Evolutionary conservation across 768 basidiomycete species (phyloP), one percentile per base, ranked within the genome.

Genomic region (Boletus fagicola): DNA sequence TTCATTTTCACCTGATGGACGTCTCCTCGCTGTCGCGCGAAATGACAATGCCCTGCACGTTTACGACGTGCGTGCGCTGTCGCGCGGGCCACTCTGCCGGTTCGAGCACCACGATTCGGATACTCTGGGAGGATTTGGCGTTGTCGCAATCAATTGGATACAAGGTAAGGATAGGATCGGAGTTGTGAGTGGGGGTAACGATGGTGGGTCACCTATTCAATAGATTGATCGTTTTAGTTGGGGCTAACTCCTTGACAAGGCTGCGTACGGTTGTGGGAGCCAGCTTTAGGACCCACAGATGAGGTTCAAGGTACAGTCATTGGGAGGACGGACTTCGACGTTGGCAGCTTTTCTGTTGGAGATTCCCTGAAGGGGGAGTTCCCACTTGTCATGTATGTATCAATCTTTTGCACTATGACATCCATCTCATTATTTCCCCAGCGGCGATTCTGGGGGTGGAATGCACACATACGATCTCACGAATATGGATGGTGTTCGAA

Each of bases 201-300:
- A 90, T 65, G 87, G 87, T 87, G 59, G 54, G 79, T 64, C 48
- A 12, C 43, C 15, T 22, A 38, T 44, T 18, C 44, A 31, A 45
- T 20, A 5, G 7, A 22, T 43, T 16, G 15, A 38, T 39, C 42
- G 5, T 26, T 24, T 35, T 33, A 43, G 46, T 47, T 45, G 47
- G 16, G 20, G 15, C 48, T 68, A 36, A 59, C 30, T 30, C 42
- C 44, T 35, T 57, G 43, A 44, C 42, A 64, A 88, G 87, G 87
- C n/a, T 87, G 85, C 64, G 79, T 90, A 11, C 77, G 87, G 28
- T 61, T 87, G 36, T 90, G 87, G 87, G 80, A 88, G 63, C 79
- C 84, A 7, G 69, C 74, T 26, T 65, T 72, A n/a, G 75, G 81
- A 1, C 62, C 61, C 1, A 64, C 69, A 8, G 71, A 76, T 50